Conservation (phyloP, 805 yeast genomes). For the Henningerozyma blattae region DNA sequence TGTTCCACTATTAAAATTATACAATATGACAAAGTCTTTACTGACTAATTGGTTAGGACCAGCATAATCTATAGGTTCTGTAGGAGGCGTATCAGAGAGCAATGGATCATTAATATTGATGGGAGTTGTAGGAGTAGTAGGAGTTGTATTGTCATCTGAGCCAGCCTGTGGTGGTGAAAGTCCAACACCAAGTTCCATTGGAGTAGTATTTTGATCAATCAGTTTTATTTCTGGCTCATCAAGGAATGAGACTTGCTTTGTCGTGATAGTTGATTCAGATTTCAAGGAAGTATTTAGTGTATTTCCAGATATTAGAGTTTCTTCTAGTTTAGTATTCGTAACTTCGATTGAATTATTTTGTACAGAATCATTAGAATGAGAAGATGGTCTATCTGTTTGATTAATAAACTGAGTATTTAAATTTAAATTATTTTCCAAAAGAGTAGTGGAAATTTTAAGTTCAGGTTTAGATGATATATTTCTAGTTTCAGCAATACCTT, state of each 20-base stretch:
- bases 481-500: neutral
- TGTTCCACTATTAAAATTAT: conserved; percentile 21
- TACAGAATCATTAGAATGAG: too few species aligned
- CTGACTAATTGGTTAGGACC: conserved; percentile 62
- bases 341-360: too few species aligned
- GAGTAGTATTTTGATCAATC: conserved; percentile 8
- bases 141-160: too few species aligned
- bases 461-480: too few species aligned
- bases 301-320: too few species aligned
- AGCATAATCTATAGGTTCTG: conserved; percentile 29
- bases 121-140: too few species aligned
- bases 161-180: neutral
- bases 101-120: too few species aligned
- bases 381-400: too few species aligned
- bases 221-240: conserved; percentile 8
- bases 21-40: conserved; percentile 40
- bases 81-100: neutral
- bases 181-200: conserved; percentile 1
- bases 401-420: too few species aligned
- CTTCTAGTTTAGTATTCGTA: too few species aligned
- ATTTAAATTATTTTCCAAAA: too few species aligned
- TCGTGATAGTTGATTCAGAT: neutral
- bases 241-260: conserved; percentile 15
- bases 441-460: neutral
- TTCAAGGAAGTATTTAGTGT: too few species aligned